Base-by-base conservation (phyloP, 148 eudicot species). In the Simmondsia chinensis region DNA sequence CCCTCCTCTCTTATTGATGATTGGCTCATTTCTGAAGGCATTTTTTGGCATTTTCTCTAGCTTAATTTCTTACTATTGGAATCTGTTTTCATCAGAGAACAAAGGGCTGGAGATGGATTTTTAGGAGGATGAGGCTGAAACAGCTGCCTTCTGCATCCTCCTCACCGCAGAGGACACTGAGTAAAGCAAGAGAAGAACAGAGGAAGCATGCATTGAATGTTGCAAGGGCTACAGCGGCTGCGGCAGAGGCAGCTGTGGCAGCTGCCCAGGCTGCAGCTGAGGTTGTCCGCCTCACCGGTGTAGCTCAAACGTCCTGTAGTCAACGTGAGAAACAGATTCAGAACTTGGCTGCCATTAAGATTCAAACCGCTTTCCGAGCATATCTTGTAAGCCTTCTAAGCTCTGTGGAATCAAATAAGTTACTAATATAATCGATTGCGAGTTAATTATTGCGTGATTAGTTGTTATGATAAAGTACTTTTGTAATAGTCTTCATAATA, bases 261-360 rank as follows among this genome's bases (percentile, higher is more conserved):
- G 95, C 97, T 5, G 97, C 97, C 17, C 75, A 73, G 49, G 97
- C 95, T 7, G 97, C 97, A n/a, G 87, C 84, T 1, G 85, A 82
- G 60, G 84, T 81, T 12, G 93, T 85, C 50, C 71, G 80, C 6
- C 78, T 84, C 8, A 73, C 95, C 0, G 56, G 65, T 7, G 47
- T 60, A 33, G 66, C 82, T 14, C 43, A 48, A 9, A 57, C 58
- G 7, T 13, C 33, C 19, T 30, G 27, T 2, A 10, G 47, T 8
- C 40, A 33, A 6, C 56, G 49, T 14, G 65, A 59, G 10, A 59
- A 31, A 43, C 48, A 33, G 52, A 37, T 33, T 23, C 71, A 39
- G 5, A 51, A 45, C 50, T 51, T 28, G 49, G 87, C 95, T 58
- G 93, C 93, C 14, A 52, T 41, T 27, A 89, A 52, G 48, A 89